phyloP scores from a whole-genome alignment of 1,284 basidiomycete species.

The Boletus calvinii region DNA sequence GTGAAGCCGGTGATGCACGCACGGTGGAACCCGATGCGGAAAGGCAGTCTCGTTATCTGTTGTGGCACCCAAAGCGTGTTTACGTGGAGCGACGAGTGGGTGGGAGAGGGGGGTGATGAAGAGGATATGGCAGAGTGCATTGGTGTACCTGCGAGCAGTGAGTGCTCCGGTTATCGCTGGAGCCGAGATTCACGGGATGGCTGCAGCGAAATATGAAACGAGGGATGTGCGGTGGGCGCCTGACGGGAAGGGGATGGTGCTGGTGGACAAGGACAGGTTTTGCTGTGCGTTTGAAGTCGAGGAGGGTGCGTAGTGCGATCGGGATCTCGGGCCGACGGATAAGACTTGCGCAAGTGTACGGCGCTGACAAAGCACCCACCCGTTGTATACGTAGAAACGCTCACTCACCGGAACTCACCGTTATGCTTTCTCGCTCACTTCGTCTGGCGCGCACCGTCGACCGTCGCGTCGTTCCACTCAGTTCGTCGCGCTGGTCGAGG shows the following conservation, averaged over 20 bases:
- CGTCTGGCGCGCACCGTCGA: constrained; percentile 29
- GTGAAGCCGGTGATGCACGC: constrained; percentile 56
- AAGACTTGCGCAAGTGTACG: constrained; percentile 5
- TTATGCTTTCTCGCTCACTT: constrained; percentile 34
- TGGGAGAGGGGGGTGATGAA: constrained; percentile 48
- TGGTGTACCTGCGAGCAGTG: constrained; percentile 75
- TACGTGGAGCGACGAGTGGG: constrained; percentile 82
- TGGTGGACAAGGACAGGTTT: constrained; percentile 73
- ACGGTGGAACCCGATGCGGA: constrained; percentile 76
- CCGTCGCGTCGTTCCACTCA: constrained; percentile 12
- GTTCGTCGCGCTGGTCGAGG: constrained; percentile 32
- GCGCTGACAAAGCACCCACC: constrained; percentile 30
- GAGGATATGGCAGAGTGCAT: constrained; percentile 82
- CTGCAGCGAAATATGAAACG: constrained; percentile 61
- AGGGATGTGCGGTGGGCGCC: constrained; percentile 75
- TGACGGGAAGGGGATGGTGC: constrained; percentile 74
- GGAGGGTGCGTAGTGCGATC: constrained; percentile 34
- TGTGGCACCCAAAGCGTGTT: constrained; percentile 69
- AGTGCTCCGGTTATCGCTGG: constrained; percentile 30
- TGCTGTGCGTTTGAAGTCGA: constrained; percentile 84
- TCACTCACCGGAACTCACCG: not conserved
- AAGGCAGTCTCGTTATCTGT: constrained; percentile 66
- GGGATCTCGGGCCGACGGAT: constrained; percentile 1
- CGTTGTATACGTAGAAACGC: constrained; percentile 1
- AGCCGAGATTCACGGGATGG: constrained; percentile 2